Evolutionary conservation across 345 rosid species (phyloP).

Genomic region (Turnera subulata): DNA sequence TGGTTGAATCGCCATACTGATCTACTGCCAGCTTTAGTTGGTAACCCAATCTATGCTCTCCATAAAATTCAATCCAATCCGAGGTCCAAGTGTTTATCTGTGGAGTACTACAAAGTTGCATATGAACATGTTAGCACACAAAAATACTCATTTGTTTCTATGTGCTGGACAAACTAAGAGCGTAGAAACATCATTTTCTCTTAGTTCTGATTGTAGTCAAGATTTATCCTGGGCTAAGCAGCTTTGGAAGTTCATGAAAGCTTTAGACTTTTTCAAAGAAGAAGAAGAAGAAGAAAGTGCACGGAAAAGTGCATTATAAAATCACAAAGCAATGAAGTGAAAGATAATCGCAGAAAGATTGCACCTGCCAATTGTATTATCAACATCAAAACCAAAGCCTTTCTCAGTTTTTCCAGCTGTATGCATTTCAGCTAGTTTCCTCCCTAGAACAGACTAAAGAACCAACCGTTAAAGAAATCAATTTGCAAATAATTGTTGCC

Average conservation of each 20-base stretch:
- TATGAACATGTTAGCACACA: conserved; percentile 14
- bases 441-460: conserved; percentile 67
- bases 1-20: conserved; percentile 65
- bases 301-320: too few relatives aligned
- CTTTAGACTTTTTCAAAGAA: too few relatives aligned
- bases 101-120: conserved; percentile 54
- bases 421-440: conserved; percentile 95
- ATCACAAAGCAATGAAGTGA: too few relatives aligned
- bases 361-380: conserved; percentile 93
- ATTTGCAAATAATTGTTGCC: conserved; percentile 2
- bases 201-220: too few relatives aligned
- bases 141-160: background rate
- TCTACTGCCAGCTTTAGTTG: conserved; percentile 73
- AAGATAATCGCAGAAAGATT: conserved; percentile 5
- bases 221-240: too few relatives aligned
- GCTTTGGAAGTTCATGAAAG: too few relatives aligned
- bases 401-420: conserved; percentile 72
- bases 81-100: conserved; percentile 91
- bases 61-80: conserved; percentile 85
- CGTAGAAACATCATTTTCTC: too few relatives aligned
- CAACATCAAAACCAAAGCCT: conserved; percentile 86
- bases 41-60: conserved; percentile 76
- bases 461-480: conserved; percentile 17
- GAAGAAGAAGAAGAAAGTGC: too few relatives aligned
- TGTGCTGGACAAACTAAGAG: background rate